Percentiles rank a stretch among this genome's conserved stretches.
These are phyloP conservation scores for Chytridiales sp. DNA, from an alignment of 371 early-diverging fungal genomes.

Conservation along the genomic window DNA sequence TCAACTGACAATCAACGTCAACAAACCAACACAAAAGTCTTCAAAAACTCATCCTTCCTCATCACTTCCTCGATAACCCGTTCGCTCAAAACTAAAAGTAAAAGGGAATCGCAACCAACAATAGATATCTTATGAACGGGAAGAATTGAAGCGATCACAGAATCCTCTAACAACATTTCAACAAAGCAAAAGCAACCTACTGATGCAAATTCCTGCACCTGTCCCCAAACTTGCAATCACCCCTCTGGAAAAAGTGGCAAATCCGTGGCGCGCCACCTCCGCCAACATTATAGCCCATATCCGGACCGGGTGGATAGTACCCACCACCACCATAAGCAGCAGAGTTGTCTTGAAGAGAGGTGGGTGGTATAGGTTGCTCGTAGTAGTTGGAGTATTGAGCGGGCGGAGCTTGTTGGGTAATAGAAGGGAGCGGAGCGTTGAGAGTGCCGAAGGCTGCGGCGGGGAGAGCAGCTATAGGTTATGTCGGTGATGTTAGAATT, in stretches of 20 bases:
- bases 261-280: conserved; percentile 3
- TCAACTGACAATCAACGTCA: too few relatives aligned
- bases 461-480: conserved; percentile 8
- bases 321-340: neutral
- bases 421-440: conserved; percentile 5
- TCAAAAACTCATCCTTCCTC: too few relatives aligned
- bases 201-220: conserved; percentile 31
- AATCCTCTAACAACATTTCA: too few relatives aligned
- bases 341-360: neutral
- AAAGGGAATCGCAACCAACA: too few relatives aligned
- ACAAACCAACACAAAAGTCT: too few relatives aligned
- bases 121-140: too few relatives aligned
- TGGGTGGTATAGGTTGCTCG: neutral
- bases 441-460: conserved; percentile 1
- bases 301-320: neutral
- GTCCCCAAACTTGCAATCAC: conserved; percentile 34
- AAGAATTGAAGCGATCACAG: too few relatives aligned
- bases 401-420: neutral
- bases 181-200: too few relatives aligned
- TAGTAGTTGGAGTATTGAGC: neutral
- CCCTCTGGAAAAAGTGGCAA: conserved; percentile 32
- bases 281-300: too few relatives aligned
- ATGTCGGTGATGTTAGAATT: neutral
- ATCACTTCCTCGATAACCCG: too few relatives aligned
- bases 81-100: too few relatives aligned